These are phyloP conservation scores for Neoscytalidium dimidiatum DNA, from an alignment of 2,329 filamentous ascomycete species.

Conservation along the genomic window DNA sequence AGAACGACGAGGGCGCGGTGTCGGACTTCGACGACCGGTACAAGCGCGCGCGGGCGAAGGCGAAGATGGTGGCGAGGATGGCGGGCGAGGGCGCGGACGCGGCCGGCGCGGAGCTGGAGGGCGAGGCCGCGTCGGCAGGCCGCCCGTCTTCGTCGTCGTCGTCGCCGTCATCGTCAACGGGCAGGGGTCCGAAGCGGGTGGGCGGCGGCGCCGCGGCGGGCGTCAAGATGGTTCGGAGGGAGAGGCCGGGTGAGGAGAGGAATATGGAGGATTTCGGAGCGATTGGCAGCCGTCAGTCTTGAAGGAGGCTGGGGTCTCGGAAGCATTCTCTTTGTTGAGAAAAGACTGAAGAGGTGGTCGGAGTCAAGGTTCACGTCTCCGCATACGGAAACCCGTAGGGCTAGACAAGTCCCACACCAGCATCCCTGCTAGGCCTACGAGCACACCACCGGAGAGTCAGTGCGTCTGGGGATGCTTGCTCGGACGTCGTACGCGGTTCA, in stretches of 20 bases:
- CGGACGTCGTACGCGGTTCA: too few species aligned
- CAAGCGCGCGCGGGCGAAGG: constrained; percentile 80
- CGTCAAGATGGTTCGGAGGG: constrained; percentile 23
- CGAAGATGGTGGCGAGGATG: constrained; percentile 80
- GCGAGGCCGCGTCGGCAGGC: neutral
- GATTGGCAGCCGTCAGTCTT: neutral
- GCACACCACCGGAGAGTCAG: neutral
- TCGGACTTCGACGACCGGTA: constrained; percentile 88
- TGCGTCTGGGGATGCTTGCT: neutral
- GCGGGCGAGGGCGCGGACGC: constrained; percentile 29
- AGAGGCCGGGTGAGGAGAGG: constrained; percentile 21
- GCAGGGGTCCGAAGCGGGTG: constrained; percentile 21
- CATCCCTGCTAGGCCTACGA: neutral
- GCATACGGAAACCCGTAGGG: neutral
- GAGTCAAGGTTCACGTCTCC: too few species aligned
- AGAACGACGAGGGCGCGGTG: constrained; percentile 86
- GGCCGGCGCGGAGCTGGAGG: neutral
- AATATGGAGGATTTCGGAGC: constrained; percentile 42
- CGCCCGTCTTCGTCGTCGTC: neutral
- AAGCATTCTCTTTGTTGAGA: neutral
- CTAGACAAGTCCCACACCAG: neutral
- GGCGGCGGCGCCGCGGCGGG: neutral
- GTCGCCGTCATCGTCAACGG: neutral
- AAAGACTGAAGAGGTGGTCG: neutral
- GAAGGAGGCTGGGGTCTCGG: neutral